A percentile compares a stretch with the other conserved stretches of the same genome.
phyloP scores from a whole-genome alignment of 768 basidiomycete genomes.

The Tricholoma furcatifolium region DNA sequence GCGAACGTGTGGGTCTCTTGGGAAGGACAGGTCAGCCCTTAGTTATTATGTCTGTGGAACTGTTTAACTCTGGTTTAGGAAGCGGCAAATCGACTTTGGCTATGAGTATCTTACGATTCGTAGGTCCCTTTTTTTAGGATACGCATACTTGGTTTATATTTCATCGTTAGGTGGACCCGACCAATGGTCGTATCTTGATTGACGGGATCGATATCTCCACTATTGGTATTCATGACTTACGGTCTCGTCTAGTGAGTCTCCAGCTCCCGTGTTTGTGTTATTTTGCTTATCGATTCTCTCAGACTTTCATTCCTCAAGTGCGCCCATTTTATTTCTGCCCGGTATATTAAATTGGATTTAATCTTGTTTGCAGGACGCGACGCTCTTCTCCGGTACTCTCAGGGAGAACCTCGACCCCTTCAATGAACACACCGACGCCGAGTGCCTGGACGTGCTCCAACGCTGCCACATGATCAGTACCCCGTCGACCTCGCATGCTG shows the following conservation, averaged over 20 bases:
- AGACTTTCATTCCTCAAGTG: constrained; percentile 79
- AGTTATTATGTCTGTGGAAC: not conserved
- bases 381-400: constrained; percentile 78
- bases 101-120: constrained; percentile 83
- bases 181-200: constrained; percentile 70
- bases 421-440: constrained; percentile 76
- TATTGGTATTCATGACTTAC: constrained; percentile 81
- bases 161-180: constrained; percentile 62
- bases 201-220: constrained; percentile 87
- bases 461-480: constrained; percentile 77
- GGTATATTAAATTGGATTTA: not conserved
- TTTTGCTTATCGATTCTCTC: not conserved
- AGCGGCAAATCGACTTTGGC: constrained; percentile 84
- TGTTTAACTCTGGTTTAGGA: constrained; percentile 32
- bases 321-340: not conserved
- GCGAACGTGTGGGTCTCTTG: constrained; percentile 76
- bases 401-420: constrained; percentile 78
- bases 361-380: constrained; percentile 46
- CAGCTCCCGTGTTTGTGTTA: not conserved
- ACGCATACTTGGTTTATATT: not conserved
- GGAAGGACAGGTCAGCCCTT: constrained; percentile 63
- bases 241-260: constrained; percentile 63
- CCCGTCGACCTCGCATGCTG: constrained; percentile 45
- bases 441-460: constrained; percentile 76
- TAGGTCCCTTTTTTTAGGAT: constrained; percentile 30